phyloP scores from a whole-genome alignment of 129 eudicot species.

The Flaveria linearis region DNA sequence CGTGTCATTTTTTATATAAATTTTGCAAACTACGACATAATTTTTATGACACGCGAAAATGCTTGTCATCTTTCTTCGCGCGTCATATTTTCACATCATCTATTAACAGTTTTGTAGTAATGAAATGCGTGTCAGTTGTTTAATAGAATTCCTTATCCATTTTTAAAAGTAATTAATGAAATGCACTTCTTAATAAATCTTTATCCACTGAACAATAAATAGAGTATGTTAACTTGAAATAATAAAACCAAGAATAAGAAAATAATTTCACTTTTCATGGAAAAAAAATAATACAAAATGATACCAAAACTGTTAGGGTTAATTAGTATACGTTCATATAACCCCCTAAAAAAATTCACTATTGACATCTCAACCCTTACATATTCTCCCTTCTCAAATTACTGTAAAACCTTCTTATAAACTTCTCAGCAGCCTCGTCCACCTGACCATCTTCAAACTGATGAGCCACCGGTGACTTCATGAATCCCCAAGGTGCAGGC shows the following conservation, averaged over 20 bases:
- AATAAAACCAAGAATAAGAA: not conserved
- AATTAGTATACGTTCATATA: conserved; percentile 12
- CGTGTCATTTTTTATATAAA: too few species aligned
- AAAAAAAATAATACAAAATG: not conserved
- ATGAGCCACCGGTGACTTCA: conserved; percentile 19
- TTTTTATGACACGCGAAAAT: too few species aligned
- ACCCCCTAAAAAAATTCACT: conserved; percentile 9
- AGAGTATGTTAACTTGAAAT: too few species aligned
- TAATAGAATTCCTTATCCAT: too few species aligned
- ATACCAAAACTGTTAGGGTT: conserved; percentile 22
- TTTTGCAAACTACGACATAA: too few species aligned
- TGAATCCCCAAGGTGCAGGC: not conserved
- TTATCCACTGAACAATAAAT: too few species aligned
- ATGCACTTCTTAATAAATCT: too few species aligned
- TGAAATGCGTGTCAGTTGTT: too few species aligned
- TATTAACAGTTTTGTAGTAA: too few species aligned
- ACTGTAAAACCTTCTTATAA: conserved; percentile 49
- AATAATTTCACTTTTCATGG: not conserved
- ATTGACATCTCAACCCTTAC: conserved; percentile 9
- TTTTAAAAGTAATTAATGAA: too few species aligned
- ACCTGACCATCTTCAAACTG: conserved; percentile 30
- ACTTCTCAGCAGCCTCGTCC: conserved; percentile 58
- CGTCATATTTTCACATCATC: too few species aligned
- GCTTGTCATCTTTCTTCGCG: too few species aligned
- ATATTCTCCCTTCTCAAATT: conserved; percentile 31